Evolutionary conservation across 768 basidiomycete genomes (phyloP), one percentile per base, ranked within the genome.

Genomic region (Lepiota brunneoincarnata): DNA sequence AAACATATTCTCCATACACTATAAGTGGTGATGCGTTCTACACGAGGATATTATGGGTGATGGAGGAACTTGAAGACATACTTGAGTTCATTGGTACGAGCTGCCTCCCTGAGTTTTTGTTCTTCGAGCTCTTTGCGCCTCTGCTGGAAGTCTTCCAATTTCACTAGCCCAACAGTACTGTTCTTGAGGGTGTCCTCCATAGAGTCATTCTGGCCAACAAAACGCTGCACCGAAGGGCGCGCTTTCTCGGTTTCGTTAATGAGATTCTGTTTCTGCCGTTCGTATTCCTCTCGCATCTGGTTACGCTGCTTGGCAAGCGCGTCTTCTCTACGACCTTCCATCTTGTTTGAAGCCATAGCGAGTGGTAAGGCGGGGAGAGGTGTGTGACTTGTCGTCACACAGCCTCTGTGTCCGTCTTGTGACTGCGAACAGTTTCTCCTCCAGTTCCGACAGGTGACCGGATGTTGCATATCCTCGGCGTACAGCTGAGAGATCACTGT

Each of bases 181-280:
- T 92, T 79, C 77, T 96, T 97, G 47, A 98, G 79, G 6, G 84
- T 80, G 55, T 98, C 96, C 68, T 98, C 96, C 79, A 97, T 85
- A 4, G 91, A 92, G 66, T 98, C 95, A 70, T 91, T 84, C 68
- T 95, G 91, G 1, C 93, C 92, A 35, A 96, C 90, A 69, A 98
- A 98, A 57, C 94, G 89, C 65, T 88, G 86, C 2, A 83, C 72
- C 0, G 91, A 90, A 3, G 93, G 91, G 26, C 93, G 87, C 36
- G 91, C 86, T 69, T 94, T 95, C 75, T 96, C 91, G 2, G 93
- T 94, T 72, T 97, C 94, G 65, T 79, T 83, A 62, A 91, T 84
- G 67, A 93, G 83, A 42, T 79, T 79, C 65, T 87, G 83, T 62
- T 91, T 91, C 67, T 91, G 87, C 17, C 87, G 81, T 61, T 91